Percentiles rank a stretch among this genome's conserved stretches.
These are phyloP conservation scores for Ophioceras dolichostomum DNA, from an alignment of 2,329 filamentous ascomycete genomes.

Conservation along the genomic window DNA sequence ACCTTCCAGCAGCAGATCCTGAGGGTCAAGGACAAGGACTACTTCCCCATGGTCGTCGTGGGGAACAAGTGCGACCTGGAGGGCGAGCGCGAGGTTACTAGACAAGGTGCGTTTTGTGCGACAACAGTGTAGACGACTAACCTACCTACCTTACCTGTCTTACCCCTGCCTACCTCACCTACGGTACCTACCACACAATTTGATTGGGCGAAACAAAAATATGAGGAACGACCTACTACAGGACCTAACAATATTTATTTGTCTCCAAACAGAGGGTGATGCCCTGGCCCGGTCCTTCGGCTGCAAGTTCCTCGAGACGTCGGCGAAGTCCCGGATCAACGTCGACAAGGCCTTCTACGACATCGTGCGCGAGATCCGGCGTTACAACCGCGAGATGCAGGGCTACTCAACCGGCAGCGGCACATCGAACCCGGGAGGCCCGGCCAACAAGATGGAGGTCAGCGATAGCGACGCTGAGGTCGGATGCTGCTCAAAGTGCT, in stretches of 20 bases:
- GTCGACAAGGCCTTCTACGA: conserved; percentile 99
- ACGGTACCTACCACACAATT: background rate
- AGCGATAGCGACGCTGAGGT: conserved; percentile 54
- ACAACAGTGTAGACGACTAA: too few species aligned
- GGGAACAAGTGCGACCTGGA: conserved; percentile 99
- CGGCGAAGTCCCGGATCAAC: conserved; percentile 94
- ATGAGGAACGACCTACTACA: background rate
- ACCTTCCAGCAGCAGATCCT: conserved; percentile 99
- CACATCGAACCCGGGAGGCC: conserved; percentile 48
- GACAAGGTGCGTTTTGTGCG: conserved; percentile 62
- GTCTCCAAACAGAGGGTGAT: conserved; percentile 63
- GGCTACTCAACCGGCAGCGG: conserved; percentile 65
- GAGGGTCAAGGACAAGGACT: conserved; percentile 98
- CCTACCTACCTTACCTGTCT: too few species aligned
- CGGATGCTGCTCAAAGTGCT: conserved; percentile 77
- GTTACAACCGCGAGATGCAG: conserved; percentile 97
- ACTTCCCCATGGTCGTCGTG: conserved; percentile 98
- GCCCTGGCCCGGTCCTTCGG: conserved; percentile 74
- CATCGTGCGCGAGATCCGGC: conserved; percentile 92
- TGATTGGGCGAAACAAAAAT: too few species aligned
- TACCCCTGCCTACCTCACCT: background rate
- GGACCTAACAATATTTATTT: conserved; percentile 6
- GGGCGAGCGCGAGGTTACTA: conserved; percentile 77
- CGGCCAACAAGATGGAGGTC: conserved; percentile 65
- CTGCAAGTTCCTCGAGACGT: conserved; percentile 99